Percentiles rank a stretch among this genome's conserved stretches.
phyloP scores from a whole-genome alignment of 192 early-diverging fungal genomes.

The Coemansia sp. region DNA sequence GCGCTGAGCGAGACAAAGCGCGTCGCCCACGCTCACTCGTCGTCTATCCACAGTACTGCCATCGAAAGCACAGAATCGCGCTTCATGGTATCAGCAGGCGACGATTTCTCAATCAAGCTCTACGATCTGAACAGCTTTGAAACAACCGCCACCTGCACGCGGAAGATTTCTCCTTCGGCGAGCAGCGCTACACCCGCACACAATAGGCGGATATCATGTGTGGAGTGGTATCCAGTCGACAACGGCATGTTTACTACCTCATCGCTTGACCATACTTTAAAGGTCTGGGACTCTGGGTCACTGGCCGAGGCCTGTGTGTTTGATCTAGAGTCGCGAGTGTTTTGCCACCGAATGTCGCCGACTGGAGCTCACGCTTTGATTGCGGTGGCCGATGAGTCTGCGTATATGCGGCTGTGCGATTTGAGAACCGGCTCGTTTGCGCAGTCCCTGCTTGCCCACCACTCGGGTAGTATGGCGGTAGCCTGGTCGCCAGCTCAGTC shows the following conservation, averaged over 20 bases:
- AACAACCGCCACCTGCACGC: background rate
- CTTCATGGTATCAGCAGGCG: constrained; percentile 31
- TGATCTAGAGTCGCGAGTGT: constrained; percentile 62
- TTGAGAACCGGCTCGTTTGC: constrained; percentile 41
- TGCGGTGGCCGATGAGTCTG: constrained; percentile 67
- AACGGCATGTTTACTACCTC: constrained; percentile 78
- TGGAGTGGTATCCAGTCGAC: constrained; percentile 81
- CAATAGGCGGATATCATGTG: constrained; percentile 60
- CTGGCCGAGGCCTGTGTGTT: constrained; percentile 70
- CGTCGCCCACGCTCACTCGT: constrained; percentile 26
- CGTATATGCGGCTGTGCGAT: constrained; percentile 76
- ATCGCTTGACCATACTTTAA: constrained; percentile 71
- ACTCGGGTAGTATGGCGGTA: constrained; percentile 53
- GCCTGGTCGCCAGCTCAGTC: constrained; percentile 76
- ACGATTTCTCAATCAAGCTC: constrained; percentile 42
- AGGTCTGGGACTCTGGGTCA: constrained; percentile 75
- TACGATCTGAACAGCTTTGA: constrained; percentile 31
- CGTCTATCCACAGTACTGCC: constrained; percentile 30
- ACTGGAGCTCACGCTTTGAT: constrained; percentile 71
- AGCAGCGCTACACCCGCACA: constrained; percentile 50
- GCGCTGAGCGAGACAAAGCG: constrained; percentile 29
- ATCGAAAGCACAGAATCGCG: constrained; percentile 29
- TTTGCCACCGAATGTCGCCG: constrained; percentile 69
- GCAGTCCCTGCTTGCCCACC: constrained; percentile 56
- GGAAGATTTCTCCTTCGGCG: constrained; percentile 14